phyloP scores from a whole-genome alignment of 768 basidiomycete species.

The Russula virescens region DNA sequence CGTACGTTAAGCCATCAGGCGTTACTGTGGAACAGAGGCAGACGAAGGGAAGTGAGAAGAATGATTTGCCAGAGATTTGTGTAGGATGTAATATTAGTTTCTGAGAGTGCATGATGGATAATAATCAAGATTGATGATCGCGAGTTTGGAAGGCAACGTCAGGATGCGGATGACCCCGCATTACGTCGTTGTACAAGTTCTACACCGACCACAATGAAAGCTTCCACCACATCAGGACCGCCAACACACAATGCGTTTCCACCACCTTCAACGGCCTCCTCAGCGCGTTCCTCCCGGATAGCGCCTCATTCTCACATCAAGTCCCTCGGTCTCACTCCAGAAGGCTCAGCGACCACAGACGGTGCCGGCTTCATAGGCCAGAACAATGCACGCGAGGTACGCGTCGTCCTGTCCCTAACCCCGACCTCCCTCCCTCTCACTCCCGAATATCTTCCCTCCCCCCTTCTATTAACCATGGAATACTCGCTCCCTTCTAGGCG shows the following conservation, averaged over 20 bases:
- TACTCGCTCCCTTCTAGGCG: slow-evolving; percentile 47
- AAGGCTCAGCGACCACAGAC: slow-evolving; percentile 70
- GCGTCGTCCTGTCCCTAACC: slow-evolving; percentile 22
- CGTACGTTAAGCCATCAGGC: too few relatives aligned
- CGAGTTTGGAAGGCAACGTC: too few relatives aligned
- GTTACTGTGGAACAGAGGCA: too few relatives aligned
- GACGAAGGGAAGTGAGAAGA: not conserved
- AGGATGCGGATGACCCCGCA: too few relatives aligned
- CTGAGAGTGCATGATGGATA: too few relatives aligned
- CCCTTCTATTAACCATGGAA: too few relatives aligned
- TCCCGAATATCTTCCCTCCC: too few relatives aligned
- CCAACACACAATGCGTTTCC: slow-evolving; percentile 63
- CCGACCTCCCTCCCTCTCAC: not conserved
- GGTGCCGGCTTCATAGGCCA: slow-evolving; percentile 90
- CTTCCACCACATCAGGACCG: slow-evolving; percentile 28
- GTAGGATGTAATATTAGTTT: too few relatives aligned
- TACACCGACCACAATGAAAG: slow-evolving; percentile 14
- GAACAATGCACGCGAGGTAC: slow-evolving; percentile 81
- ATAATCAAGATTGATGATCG: too few relatives aligned
- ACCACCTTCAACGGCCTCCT: slow-evolving; percentile 56
- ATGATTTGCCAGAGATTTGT: too few relatives aligned
- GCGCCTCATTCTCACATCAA: slow-evolving; percentile 96
- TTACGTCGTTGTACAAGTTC: too few relatives aligned
- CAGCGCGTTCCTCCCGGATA: slow-evolving; percentile 68
- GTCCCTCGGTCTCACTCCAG: slow-evolving; percentile 82